A percentile compares a stretch with the other conserved stretches of the same genome.
phyloP scores from a whole-genome alignment of 306 rosid genomes.

The Quercus alba region DNA sequence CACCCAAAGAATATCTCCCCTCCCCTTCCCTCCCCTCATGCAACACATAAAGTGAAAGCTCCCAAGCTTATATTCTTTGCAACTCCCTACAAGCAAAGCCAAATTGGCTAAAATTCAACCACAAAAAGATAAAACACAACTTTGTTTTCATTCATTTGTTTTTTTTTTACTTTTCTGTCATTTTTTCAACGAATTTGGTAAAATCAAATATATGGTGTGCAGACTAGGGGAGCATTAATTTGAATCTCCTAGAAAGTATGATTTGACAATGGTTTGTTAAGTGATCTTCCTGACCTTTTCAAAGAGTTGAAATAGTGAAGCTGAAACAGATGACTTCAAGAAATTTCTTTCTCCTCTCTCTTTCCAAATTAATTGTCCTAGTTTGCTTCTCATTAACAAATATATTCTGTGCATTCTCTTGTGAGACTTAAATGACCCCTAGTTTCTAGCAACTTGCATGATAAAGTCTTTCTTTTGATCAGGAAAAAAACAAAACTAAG shows the following conservation, averaged over 20 bases:
- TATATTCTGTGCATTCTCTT: not conserved
- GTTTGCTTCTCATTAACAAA: not conserved
- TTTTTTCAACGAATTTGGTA: constrained; percentile 36
- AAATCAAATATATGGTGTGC: constrained; percentile 16
- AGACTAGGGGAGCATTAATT: constrained; percentile 1
- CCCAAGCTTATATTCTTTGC: constrained; percentile 79
- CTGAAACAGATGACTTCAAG: not conserved
- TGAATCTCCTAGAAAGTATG: not conserved
- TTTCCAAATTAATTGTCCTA: not conserved
- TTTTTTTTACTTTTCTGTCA: constrained; percentile 37
- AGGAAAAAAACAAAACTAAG: not conserved
- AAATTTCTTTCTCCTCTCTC: not conserved
- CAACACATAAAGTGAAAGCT: constrained; percentile 61
- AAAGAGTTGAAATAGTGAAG: not conserved
- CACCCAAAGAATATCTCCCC: constrained; percentile 29
- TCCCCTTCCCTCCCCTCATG: constrained; percentile 44
- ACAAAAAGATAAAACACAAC: constrained; percentile 47
- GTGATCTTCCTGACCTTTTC: not conserved
- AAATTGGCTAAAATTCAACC: constrained; percentile 57
- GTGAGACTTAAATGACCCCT: not conserved
- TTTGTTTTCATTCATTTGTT: constrained; percentile 19
- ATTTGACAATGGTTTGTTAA: not conserved
- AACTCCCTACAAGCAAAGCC: constrained; percentile 88
- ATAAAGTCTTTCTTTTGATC: not conserved
- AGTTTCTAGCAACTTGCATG: not conserved